Percentiles rank a stretch among this genome's conserved stretches.
phyloP scores from a whole-genome alignment of 495 filamentous ascomycete genomes.

The Corynascus novoguineensis region DNA sequence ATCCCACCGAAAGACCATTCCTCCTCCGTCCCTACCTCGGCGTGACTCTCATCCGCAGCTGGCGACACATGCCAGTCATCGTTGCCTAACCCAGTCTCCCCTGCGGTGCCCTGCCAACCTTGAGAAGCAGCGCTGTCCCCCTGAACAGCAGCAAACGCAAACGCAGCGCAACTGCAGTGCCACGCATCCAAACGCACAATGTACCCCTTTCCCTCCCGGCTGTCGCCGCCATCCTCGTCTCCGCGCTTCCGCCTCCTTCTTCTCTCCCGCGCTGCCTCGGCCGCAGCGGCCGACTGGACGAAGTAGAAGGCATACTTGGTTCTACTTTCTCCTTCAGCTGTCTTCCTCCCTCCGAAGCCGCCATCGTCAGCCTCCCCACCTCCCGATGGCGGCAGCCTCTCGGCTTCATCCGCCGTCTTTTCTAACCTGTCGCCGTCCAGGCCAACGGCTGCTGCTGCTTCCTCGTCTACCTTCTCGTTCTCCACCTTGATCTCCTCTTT shows the following conservation, averaged over 20 bases:
- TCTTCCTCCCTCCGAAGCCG: too few relatives aligned
- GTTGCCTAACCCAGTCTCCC: background rate
- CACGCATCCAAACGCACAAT: constrained; percentile 69
- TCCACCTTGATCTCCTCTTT: too few relatives aligned
- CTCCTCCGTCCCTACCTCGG: background rate
- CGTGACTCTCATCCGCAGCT: background rate
- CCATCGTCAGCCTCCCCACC: too few relatives aligned
- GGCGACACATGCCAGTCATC: background rate
- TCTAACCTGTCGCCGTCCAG: background rate
- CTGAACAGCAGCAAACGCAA: constrained; percentile 61
- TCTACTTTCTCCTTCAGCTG: background rate
- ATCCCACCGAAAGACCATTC: constrained; percentile 40
- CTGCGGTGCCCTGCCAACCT: background rate
- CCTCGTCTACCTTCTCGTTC: too few relatives aligned
- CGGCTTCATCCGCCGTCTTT: background rate
- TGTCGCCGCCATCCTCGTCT: background rate
- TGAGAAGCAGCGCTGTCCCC: background rate
- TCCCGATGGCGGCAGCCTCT: too few relatives aligned
- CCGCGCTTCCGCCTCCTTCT: background rate
- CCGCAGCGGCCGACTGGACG: constrained; percentile 31
- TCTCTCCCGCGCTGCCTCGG: constrained; percentile 14
- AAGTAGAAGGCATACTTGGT: constrained; percentile 26
- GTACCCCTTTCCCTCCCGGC: constrained; percentile 42
- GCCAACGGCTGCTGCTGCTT: background rate
- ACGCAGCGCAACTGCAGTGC: constrained; percentile 85